These are phyloP conservation scores for Verticillium nubilum DNA, from an alignment of 2,329 filamentous ascomycete genomes.

Conservation along the genomic window DNA sequence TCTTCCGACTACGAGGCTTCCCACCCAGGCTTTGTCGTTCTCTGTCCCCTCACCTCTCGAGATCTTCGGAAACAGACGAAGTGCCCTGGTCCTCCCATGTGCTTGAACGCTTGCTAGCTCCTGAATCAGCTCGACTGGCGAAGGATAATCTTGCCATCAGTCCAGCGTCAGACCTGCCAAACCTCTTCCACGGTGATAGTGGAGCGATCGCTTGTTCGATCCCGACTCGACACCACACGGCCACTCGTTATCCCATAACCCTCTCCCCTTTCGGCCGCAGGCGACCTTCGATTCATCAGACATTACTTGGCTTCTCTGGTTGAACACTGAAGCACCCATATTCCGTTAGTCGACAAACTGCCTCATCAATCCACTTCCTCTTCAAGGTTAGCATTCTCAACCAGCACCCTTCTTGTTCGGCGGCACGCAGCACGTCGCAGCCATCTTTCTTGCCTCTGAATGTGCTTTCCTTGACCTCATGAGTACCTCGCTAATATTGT, in stretches of 20 bases:
- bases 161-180: neutral
- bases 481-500: neutral
- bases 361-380: neutral
- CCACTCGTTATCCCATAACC: constrained; percentile 1
- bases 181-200: constrained; percentile 1
- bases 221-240: constrained; percentile 2
- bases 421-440: neutral
- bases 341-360: neutral
- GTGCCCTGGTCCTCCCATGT: neutral
- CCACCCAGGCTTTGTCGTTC: neutral
- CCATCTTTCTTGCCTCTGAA: neutral
- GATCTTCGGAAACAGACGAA: neutral
- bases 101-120: neutral
- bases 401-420: neutral
- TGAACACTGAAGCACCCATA: neutral
- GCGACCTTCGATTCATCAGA: constrained; percentile 38
- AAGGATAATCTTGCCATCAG: neutral
- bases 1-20: neutral
- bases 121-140: neutral
- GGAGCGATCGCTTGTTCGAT: neutral
- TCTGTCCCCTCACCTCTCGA: neutral
- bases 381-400: neutral
- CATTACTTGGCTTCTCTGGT: neutral
- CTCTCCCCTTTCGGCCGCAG: constrained; percentile 41
- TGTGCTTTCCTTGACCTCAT: neutral